Evolutionary conservation across 257 asterid genomes (phyloP), one percentile per base, ranked within the genome.

Genomic region (Prunella vulgaris): DNA sequence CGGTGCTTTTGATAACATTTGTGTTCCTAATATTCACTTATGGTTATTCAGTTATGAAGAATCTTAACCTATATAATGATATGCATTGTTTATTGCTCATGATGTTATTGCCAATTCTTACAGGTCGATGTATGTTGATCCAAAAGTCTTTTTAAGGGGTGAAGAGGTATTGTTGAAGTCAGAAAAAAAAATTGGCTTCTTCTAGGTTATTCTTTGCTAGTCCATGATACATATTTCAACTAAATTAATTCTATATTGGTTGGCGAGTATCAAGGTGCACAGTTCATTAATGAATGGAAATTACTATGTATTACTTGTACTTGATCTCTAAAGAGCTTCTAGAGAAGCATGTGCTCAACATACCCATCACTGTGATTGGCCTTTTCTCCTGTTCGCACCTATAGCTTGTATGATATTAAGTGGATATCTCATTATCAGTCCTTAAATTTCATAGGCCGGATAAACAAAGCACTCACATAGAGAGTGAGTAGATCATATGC

Each of bases 91-190:
- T 24, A 20, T 52, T 53, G 10, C 46, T 32, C 38, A 49, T 35
- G 67, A 38, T n/a, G 1, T 52, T 73, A 13, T 35, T 73, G 24
- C 57, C 3, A 15, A 68, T n/a, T 56, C 51, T 38, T 69, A 64
- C 76, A 90, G 95, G 87, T 90, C 84, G 84, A 93, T 93, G 97
- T 82, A 96, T 24, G 99, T 96, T 18, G 97, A 93, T 79, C 90
- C 95, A 13, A 83, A 76, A 78, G 99, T 93, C 3, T 88, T 90
- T 71, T 1, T 90, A 44, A 90, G 90, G 95, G 99, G 97, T 14
- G 97, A 90, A 76, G 97, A 90, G 96, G 95, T 90, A 78, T 53
- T 33, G 35, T 46, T 22, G 56, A 25, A 40, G 66, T 59, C 54
- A 15, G 27, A 30, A 40, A 42, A 58, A 66, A 27, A 46, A 22